Conservation (phyloP, 225 moss, liverwort and hornwort species). For the Ulota crispa region DNA sequence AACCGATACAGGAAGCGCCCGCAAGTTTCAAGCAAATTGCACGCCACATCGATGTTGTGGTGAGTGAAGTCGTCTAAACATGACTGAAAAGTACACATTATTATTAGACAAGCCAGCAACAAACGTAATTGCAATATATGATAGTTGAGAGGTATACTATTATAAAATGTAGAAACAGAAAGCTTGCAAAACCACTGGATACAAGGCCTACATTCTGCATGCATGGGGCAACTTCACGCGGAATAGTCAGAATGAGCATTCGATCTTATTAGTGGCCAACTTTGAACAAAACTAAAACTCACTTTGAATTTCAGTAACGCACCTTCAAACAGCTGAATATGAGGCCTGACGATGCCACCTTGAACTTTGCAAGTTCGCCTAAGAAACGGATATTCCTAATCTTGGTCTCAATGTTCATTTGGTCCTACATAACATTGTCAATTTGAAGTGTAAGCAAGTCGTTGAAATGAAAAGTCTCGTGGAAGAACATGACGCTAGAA, state of each 20-base stretch:
- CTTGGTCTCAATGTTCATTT: conserved; percentile 99
- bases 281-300: background rate
- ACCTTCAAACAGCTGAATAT: conserved; percentile 98
- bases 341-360: conserved; percentile 80
- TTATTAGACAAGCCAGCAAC: conserved; percentile 23
- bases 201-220: too few species aligned
- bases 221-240: background rate
- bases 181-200: background rate
- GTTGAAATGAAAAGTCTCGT: background rate
- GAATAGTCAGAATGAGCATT: conserved; percentile 6
- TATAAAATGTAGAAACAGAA: background rate
- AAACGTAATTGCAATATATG: background rate
- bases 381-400: conserved; percentile 97
- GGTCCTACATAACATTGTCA: conserved; percentile 61
- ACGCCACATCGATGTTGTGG: conserved; percentile 99
- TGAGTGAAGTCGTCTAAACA: conserved; percentile 98
- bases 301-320: conserved; percentile 17
- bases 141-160: background rate
- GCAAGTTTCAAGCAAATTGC: conserved; percentile 97
- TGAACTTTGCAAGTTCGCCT: conserved; percentile 95
- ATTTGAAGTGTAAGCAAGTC: conserved; percentile 15
- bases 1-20: conserved; percentile 91
- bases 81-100: conserved; percentile 58
- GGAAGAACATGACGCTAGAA: conserved; percentile 7
- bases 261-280: background rate